phyloP scores from a whole-genome alignment of 768 basidiomycete species.

The Paxillus involutus region DNA sequence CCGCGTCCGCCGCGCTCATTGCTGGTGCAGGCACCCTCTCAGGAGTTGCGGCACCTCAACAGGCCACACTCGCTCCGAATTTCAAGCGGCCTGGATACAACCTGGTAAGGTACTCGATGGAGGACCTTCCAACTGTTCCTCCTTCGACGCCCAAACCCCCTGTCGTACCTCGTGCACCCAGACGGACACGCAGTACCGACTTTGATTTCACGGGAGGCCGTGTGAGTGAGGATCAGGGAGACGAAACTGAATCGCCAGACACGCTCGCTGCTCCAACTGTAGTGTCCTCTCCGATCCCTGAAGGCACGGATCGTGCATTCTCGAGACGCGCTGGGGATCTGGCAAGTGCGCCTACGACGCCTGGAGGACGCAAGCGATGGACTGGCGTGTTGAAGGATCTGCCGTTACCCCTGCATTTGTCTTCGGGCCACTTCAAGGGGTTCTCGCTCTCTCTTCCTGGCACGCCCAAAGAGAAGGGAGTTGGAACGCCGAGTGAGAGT shows the following conservation, averaged over 20 bases:
- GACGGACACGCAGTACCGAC: slow-evolving; percentile 12
- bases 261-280: slow-evolving; percentile 18
- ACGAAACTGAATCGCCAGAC: slow-evolving; percentile 12
- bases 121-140: slow-evolving; percentile 3
- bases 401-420: slow-evolving; percentile 27
- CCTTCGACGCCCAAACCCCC: neutral
- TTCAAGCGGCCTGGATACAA: slow-evolving; percentile 63
- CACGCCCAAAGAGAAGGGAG: slow-evolving; percentile 6
- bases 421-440: slow-evolving; percentile 12
- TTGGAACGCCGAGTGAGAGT: slow-evolving; percentile 15
- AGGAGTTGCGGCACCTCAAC: slow-evolving; percentile 56
- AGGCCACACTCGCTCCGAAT: slow-evolving; percentile 52
- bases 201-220: slow-evolving; percentile 4
- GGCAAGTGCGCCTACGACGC: neutral
- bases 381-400: slow-evolving; percentile 40
- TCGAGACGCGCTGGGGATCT: neutral
- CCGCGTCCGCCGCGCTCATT: slow-evolving; percentile 56
- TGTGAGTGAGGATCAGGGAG: slow-evolving; percentile 1
- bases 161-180: slow-evolving; percentile 2
- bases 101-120: slow-evolving; percentile 52
- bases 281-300: slow-evolving; percentile 10
- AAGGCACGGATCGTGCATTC: slow-evolving; percentile 5
- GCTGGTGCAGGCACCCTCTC: slow-evolving; percentile 65
- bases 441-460: slow-evolving; percentile 11
- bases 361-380: slow-evolving; percentile 30